Evolutionary conservation across 495 filamentous ascomycete genomes (phyloP).

Genomic region (Daldinia loculata): DNA sequence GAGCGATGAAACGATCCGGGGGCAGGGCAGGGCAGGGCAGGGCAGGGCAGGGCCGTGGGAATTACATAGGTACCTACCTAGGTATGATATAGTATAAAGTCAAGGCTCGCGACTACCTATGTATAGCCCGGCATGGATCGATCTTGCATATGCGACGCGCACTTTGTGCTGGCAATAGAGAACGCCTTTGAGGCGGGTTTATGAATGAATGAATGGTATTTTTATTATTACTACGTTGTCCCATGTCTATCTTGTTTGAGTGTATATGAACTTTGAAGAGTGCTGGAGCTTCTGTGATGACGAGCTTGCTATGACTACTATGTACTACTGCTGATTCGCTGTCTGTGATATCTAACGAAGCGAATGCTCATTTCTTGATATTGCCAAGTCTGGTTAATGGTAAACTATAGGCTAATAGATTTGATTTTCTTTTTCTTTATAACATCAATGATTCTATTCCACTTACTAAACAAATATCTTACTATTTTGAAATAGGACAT

Average conservation of each 20-base stretch:
- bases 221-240: not conserved
- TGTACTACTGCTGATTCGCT: not conserved
- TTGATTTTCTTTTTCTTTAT: too few species aligned
- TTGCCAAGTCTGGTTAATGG: too few species aligned
- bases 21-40: too few species aligned
- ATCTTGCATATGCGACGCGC: constrained; percentile 13
- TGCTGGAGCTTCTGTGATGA: not conserved
- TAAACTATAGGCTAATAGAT: too few species aligned
- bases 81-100: not conserved
- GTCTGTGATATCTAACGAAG: too few species aligned
- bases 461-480: too few species aligned
- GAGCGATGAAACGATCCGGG: not conserved
- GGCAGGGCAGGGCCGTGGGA: not conserved
- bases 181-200: constrained; percentile 5
- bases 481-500: too few species aligned
- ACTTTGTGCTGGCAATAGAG: constrained; percentile 17
- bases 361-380: too few species aligned
- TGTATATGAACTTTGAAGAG: not conserved
- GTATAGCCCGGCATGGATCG: not conserved
- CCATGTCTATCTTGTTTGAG: not conserved
- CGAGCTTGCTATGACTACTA: not conserved
- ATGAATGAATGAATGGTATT: not conserved
- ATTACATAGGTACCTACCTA: too few species aligned
- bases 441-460: too few species aligned
- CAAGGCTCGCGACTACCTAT: not conserved